Conservation (phyloP, 1,139 yeast genomes). For the Protomyces pachydermus region DNA sequence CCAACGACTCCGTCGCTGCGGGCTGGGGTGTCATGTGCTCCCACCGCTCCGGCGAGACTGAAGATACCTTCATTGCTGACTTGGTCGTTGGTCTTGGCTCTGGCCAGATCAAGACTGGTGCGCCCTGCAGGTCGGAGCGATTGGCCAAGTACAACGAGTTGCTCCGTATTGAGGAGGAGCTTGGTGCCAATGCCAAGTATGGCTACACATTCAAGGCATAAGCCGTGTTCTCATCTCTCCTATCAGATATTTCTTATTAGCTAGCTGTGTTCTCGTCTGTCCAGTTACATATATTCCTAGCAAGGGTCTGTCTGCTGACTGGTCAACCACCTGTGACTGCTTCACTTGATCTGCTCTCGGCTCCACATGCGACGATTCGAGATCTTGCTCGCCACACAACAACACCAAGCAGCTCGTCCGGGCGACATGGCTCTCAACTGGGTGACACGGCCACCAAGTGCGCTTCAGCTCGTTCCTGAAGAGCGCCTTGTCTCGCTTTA, state of each 20-base stretch:
- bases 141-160: conserved; percentile 92
- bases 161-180: conserved; percentile 94
- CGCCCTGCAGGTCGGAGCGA: conserved; percentile 99
- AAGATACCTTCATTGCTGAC: conserved; percentile 96
- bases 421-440: neutral
- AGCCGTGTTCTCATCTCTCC: too few species aligned
- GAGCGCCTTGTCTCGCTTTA: neutral
- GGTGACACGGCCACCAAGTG: neutral
- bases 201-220: conserved; percentile 63
- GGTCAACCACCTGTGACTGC: too few species aligned
- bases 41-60: conserved; percentile 99
- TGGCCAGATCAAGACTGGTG: conserved; percentile 99
- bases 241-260: too few species aligned
- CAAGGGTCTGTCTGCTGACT: too few species aligned
- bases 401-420: too few species aligned
- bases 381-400: too few species aligned
- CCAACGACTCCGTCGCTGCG: conserved; percentile 81
- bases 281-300: too few species aligned
- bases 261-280: too few species aligned
- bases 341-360: too few species aligned
- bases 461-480: neutral
- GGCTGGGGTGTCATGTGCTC: conserved; percentile 98
- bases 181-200: conserved; percentile 89
- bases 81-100: conserved; percentile 92
- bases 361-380: too few species aligned